Percentiles rank a stretch among this genome's conserved stretches.
These are phyloP conservation scores for Cynanchum wilfordii DNA, from an alignment of 257 asterid genomes.

Conservation along the genomic window DNA sequence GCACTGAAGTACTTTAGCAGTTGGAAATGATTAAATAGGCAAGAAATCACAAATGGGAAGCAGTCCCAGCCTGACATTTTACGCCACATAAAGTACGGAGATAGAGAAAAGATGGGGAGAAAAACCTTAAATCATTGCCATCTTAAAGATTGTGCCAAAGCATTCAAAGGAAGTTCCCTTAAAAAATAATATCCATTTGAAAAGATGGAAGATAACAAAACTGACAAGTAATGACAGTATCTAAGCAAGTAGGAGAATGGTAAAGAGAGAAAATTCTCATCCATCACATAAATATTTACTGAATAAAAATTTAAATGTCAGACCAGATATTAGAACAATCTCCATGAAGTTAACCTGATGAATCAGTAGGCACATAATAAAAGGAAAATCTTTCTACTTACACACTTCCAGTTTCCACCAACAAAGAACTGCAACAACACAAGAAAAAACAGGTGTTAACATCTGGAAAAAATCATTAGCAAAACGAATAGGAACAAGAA, in stretches of 20 bases:
- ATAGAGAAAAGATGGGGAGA: too few species aligned
- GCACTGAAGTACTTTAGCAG: background rate
- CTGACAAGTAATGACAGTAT: background rate
- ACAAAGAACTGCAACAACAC: constrained; percentile 87
- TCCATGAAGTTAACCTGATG: background rate
- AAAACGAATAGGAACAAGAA: background rate
- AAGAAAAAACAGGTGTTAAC: constrained; percentile 9
- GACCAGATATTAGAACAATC: background rate
- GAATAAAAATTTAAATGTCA: background rate
- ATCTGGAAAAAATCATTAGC: constrained; percentile 1
- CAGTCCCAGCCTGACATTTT: background rate
- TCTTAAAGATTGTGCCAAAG: background rate
- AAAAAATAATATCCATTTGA: background rate
- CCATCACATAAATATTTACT: background rate
- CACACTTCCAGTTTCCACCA: constrained; percentile 99
- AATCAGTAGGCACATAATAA: background rate
- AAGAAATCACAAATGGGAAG: background rate
- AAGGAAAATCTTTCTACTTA: constrained; percentile 39
- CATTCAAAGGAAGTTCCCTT: background rate
- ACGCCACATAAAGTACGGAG: background rate
- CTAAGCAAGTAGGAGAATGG: background rate
- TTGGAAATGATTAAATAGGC: background rate
- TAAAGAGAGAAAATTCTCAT: background rate
- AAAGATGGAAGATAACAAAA: background rate
- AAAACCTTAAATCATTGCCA: background rate